Conservation (phyloP, 2,329 filamentous ascomycete genomes). For the Fusarium keratoplasticum region DNA sequence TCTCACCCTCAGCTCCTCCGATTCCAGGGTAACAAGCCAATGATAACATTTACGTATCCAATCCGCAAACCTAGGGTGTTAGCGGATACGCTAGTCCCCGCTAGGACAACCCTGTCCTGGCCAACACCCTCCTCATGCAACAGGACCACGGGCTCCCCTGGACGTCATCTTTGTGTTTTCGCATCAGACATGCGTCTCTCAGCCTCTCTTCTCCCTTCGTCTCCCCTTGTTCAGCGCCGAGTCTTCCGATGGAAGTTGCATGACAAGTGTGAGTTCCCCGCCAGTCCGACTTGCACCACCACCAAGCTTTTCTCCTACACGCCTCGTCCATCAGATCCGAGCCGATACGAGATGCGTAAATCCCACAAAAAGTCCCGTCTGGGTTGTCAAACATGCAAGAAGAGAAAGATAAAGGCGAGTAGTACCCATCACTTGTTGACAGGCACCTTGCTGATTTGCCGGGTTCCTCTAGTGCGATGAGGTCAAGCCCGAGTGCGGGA, state of each 20-base stretch:
- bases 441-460: not conserved
- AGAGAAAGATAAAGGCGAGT: slow-evolving; percentile 2
- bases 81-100: not conserved
- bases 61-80: not conserved
- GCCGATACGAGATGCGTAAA: not conserved
- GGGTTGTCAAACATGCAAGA: slow-evolving; percentile 8
- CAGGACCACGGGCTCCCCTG: not conserved
- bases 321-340: not conserved
- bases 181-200: not conserved
- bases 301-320: not conserved
- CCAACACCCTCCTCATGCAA: not conserved
- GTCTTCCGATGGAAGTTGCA: not conserved
- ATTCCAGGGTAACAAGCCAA: not conserved
- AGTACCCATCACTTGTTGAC: not conserved
- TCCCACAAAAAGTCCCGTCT: slow-evolving; percentile 6
- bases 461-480: slow-evolving; percentile 4
- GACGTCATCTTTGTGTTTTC: not conserved
- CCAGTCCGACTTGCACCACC: not conserved
- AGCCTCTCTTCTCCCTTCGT: not conserved
- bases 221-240: not conserved
- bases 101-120: not conserved
- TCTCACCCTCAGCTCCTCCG: not conserved
- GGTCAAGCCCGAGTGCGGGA: slow-evolving; percentile 6
- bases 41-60: not conserved
- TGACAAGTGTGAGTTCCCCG: not conserved